phyloP scores from a whole-genome alignment of 2,329 filamentous ascomycete genomes.

The Cladosporium sp. region DNA sequence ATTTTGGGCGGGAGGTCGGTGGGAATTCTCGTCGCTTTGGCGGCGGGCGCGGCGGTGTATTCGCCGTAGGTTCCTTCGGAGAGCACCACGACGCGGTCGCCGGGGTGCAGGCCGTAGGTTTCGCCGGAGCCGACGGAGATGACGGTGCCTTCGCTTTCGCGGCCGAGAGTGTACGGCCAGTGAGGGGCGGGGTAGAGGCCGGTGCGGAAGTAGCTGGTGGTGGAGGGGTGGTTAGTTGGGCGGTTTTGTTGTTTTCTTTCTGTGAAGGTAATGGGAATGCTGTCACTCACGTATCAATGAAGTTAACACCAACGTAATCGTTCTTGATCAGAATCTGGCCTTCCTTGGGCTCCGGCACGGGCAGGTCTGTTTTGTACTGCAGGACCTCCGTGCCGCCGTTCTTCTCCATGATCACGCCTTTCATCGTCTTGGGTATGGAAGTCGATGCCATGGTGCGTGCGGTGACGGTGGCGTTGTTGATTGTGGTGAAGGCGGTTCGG shows the following conservation, averaged over 20 bases:
- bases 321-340: constrained; percentile 78
- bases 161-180: constrained; percentile 72
- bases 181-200: constrained; percentile 69
- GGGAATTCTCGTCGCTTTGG: constrained; percentile 60
- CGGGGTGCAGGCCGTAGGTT: constrained; percentile 53
- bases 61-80: constrained; percentile 53
- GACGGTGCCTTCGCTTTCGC: constrained; percentile 72
- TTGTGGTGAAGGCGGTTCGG: neutral
- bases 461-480: too few relatives aligned
- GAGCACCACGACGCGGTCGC: constrained; percentile 71
- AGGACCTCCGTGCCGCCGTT: constrained; percentile 69
- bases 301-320: constrained; percentile 77
- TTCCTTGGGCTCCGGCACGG: constrained; percentile 64
- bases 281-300: constrained; percentile 77
- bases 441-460: constrained; percentile 37
- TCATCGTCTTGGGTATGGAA: constrained; percentile 63
- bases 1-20: constrained; percentile 55
- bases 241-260: neutral
- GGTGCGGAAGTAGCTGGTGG: constrained; percentile 69
- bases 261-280: neutral
- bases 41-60: constrained; percentile 53
- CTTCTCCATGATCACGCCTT: constrained; percentile 67
- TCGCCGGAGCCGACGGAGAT: constrained; percentile 55
- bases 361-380: constrained; percentile 64
- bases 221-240: constrained; percentile 5